These are phyloP conservation scores for Phialemoniopsis sp. DNA, from an alignment of 2,329 filamentous ascomycete species.

Conservation along the genomic window DNA sequence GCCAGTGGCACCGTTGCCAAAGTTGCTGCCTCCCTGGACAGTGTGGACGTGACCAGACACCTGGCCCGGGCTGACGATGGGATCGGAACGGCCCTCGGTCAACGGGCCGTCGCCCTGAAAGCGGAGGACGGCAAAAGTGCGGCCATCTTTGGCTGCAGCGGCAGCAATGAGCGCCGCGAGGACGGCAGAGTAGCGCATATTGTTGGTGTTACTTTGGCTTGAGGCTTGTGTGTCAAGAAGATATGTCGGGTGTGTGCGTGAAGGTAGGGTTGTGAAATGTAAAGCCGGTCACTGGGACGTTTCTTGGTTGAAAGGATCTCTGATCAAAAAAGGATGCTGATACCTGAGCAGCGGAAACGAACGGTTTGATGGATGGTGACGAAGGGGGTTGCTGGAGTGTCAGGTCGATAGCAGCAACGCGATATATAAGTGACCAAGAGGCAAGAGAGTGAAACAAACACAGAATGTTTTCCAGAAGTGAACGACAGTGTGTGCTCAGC, in stretches of 20 bases:
- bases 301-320: neutral
- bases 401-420: neutral
- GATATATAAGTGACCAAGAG: neutral
- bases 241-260: slow-evolving; percentile 6
- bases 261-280: slow-evolving; percentile 1
- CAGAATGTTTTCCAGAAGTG: neutral
- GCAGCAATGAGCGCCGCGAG: slow-evolving; percentile 32
- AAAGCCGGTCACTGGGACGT: too few species aligned
- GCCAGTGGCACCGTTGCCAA: slow-evolving; percentile 58
- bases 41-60: slow-evolving; percentile 63
- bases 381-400: neutral
- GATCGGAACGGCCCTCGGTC: slow-evolving; percentile 59
- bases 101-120: slow-evolving; percentile 64
- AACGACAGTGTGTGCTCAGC: slow-evolving; percentile 15
- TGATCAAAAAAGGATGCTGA: neutral
- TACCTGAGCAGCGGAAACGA: neutral
- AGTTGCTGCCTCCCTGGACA: slow-evolving; percentile 67
- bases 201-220: slow-evolving; percentile 1
- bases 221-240: slow-evolving; percentile 1
- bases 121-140: slow-evolving; percentile 65
- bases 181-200: slow-evolving; percentile 14
- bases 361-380: neutral
- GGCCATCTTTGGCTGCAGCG: slow-evolving; percentile 33
- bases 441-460: slow-evolving; percentile 8
- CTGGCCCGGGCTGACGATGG: slow-evolving; percentile 60